Evolutionary conservation across 2,329 filamentous ascomycete species (phyloP).

Genomic region (Acephala macrosclerotiorum): DNA sequence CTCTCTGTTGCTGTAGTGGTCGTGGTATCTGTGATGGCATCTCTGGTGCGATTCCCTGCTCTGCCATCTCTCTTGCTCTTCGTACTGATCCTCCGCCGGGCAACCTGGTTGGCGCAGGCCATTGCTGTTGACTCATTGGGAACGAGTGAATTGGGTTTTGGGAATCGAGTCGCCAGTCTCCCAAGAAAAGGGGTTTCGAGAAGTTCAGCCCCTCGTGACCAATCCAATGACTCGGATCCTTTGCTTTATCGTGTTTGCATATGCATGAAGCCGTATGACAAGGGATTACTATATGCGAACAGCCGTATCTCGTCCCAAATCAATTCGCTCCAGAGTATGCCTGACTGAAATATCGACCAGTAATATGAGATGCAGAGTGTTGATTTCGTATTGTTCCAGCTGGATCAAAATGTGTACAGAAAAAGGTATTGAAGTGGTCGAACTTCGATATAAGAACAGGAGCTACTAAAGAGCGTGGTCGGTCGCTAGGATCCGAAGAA

Average conservation of each 20-base stretch:
- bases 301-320: slow-evolving; percentile 24
- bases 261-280: slow-evolving; percentile 43
- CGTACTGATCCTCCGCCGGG: slow-evolving; percentile 55
- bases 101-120: slow-evolving; percentile 30
- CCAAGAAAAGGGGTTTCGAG: slow-evolving; percentile 26
- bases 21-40: slow-evolving; percentile 40
- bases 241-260: slow-evolving; percentile 37
- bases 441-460: slow-evolving; percentile 33
- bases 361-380: slow-evolving; percentile 12
- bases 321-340: slow-evolving; percentile 17
- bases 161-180: slow-evolving; percentile 14
- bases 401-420: slow-evolving; percentile 15
- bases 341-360: slow-evolving; percentile 19
- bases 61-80: slow-evolving; percentile 61
- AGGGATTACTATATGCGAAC: slow-evolving; percentile 30
- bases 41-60: slow-evolving; percentile 45
- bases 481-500: slow-evolving; percentile 41
- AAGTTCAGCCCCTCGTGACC: slow-evolving; percentile 26
- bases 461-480: slow-evolving; percentile 40
- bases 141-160: slow-evolving; percentile 20
- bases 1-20: slow-evolving; percentile 30
- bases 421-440: slow-evolving; percentile 29
- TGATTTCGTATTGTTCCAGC: slow-evolving; percentile 13
- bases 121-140: slow-evolving; percentile 42
- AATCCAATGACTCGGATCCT: slow-evolving; percentile 34